phyloP scores from a whole-genome alignment of 257 asterid genomes.

The Solanum peruvianum region DNA sequence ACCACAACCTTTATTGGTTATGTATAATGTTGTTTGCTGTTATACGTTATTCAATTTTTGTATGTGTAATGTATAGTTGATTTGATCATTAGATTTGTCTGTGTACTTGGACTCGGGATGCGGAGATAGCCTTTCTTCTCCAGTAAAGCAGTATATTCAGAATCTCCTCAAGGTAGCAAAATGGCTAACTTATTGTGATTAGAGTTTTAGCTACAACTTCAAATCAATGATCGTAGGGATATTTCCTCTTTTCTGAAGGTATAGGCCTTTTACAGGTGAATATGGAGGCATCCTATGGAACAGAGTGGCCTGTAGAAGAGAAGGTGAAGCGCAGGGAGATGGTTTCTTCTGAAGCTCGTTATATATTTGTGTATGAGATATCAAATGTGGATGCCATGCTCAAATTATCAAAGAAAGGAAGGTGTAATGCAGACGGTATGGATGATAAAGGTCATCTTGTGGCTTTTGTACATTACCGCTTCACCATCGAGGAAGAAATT shows the following conservation, averaged over 20 bases:
- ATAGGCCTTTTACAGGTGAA: constrained; percentile 30
- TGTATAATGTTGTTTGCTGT: neutral
- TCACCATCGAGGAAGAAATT: constrained; percentile 70
- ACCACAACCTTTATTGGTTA: neutral
- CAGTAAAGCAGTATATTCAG: constrained; percentile 45
- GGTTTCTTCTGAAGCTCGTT: constrained; percentile 67
- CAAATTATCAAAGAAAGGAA: constrained; percentile 10
- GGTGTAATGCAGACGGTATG: constrained; percentile 12
- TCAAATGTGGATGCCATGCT: constrained; percentile 18
- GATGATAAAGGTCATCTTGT: constrained; percentile 30
- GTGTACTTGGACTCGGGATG: constrained; percentile 51
- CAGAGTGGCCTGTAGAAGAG: constrained; percentile 87
- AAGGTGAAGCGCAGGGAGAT: constrained; percentile 76
- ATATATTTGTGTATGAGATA: constrained; percentile 56
- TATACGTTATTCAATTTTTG: neutral
- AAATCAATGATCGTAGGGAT: neutral
- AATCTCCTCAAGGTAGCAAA: constrained; percentile 65
- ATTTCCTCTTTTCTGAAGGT: neutral
- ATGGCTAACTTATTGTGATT: neutral
- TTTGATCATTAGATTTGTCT: constrained; percentile 31
- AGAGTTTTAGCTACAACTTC: neutral
- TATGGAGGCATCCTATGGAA: constrained; percentile 76
- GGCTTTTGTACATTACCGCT: constrained; percentile 85
- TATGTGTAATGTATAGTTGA: neutral
- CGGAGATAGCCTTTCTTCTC: constrained; percentile 53